Base-by-base conservation (phyloP, 805 yeast genomes). In the Suhomyces sp. region DNA sequence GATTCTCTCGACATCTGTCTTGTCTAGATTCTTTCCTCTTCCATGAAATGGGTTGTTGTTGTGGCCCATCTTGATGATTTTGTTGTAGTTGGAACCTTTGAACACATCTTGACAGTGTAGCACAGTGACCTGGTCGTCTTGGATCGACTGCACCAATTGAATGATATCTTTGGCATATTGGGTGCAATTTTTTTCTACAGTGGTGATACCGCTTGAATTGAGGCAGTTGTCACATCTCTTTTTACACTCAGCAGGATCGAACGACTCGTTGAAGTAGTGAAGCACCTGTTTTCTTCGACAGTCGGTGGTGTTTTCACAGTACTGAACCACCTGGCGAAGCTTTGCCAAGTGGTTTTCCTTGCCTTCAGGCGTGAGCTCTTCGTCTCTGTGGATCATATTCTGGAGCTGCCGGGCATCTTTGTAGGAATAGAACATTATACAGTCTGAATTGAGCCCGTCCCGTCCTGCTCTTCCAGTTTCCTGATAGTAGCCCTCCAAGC, bases 381-480 rank as follows among this genome's bases (percentile, higher is more conserved):
- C 78, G 64, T 92, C 98, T 52, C 85, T 77, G 53, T 84, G 85
- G 44, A 94, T 91, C 83, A 90, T 80, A 15, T 84, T 76, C 67
- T 87, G 91, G 45, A 94, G 70, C 27, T 83, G 73, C 53, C 91
- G 74, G 0, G 93, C 96, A 71, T 93, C 99, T 54, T 81, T 80
- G 70, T 86, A 87, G 9, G 85, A 80, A 68, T 87, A 94, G 61
- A 82, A 93, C 80, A 93, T 79, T 12, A 90, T 80, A 71, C 98
- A 94, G 53, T 85, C 86, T 1, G 96, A 87, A 44, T 76, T 82
- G 6, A 80, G 72, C 0, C 99, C 98, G 72, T 94, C 99, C 72
- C 99, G 82, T 5, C 99, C 99, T 4, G 98, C 99, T 70, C 99
- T 84, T 6, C 99, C 99, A 1, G 98, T 92, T 67, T 94, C 99